These are phyloP conservation scores for Oryza meridionalis DNA, from an alignment of 176 grass and related monocot species.

Conservation along the genomic window DNA sequence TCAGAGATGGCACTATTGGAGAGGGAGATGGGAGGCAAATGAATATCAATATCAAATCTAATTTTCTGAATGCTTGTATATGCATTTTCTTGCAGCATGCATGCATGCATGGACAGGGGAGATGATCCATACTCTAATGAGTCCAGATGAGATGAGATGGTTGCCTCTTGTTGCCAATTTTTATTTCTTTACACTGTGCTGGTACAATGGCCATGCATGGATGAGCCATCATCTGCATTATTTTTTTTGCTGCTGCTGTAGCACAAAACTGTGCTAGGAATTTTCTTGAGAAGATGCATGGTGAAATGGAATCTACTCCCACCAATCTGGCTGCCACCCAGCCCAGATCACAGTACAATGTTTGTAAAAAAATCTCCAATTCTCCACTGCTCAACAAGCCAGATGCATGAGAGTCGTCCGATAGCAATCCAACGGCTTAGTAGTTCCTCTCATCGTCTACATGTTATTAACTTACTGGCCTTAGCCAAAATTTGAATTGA, in stretches of 20 bases:
- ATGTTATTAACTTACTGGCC: no score
- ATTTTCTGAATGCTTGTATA: neutral
- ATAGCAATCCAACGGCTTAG: neutral
- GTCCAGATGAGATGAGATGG: neutral
- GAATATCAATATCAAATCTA: constrained; percentile 4
- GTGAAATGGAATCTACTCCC: constrained; percentile 1
- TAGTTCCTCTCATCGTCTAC: neutral
- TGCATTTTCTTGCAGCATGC: constrained; percentile 1
- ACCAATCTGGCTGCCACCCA: neutral
- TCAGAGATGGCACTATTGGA: constrained; percentile 25
- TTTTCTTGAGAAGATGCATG: constrained; percentile 1
- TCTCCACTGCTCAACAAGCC: neutral
- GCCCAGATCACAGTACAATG: neutral
- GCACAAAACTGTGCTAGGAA: neutral
- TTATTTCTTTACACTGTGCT: neutral
- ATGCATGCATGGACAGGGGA: neutral
- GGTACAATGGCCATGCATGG: neutral
- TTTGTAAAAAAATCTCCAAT: neutral
- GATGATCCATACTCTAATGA: no score
- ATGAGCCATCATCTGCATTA: neutral
- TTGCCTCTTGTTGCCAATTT: neutral
- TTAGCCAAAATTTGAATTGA: no score
- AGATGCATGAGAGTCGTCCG: neutral
- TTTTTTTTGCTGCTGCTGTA: neutral
- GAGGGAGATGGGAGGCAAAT: constrained; percentile 37